Evolutionary conservation across 345 rosid species (phyloP).

Genomic region (Populus nigra): DNA sequence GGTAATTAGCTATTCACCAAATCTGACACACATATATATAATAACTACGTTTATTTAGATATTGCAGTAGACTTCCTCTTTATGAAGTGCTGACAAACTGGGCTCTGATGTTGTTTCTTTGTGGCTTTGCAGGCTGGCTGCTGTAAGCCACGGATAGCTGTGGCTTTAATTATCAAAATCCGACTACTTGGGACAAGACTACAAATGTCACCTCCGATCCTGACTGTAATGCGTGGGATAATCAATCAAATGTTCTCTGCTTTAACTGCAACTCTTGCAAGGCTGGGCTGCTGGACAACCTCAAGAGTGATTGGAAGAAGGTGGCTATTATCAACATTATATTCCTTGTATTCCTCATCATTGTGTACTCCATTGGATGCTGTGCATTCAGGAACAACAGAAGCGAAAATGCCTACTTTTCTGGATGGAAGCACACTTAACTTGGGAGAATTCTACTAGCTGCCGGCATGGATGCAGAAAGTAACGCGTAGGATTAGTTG

Average conservation of each 20-base stretch:
- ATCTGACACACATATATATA: background rate
- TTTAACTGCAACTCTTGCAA: conserved; percentile 82
- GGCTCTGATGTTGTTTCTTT: conserved; percentile 10
- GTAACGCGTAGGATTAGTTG: background rate
- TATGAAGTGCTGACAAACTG: background rate
- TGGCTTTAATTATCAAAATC: conserved; percentile 48
- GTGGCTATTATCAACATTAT: conserved; percentile 61
- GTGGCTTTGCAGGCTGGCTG: conserved; percentile 65
- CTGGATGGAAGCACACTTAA: conserved; percentile 25
- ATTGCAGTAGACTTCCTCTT: background rate
- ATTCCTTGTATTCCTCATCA: conserved; percentile 66
- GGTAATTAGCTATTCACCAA: background rate
- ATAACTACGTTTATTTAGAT: too few species aligned
- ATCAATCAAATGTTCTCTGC: conserved; percentile 41
- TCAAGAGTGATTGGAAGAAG: conserved; percentile 71
- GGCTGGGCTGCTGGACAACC: conserved; percentile 75
- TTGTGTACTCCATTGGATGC: conserved; percentile 73
- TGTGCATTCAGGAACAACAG: conserved; percentile 82
- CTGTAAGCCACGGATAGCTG: conserved; percentile 87
- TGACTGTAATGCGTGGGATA: conserved; percentile 62
- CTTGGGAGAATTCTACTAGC: background rate
- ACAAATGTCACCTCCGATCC: conserved; percentile 30
- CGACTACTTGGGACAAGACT: conserved; percentile 55
- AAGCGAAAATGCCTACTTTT: conserved; percentile 36
- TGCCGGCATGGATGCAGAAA: background rate